Base-by-base conservation (phyloP, 495 filamentous ascomycete species). In the Penicillium psychrofluorescens region DNA sequence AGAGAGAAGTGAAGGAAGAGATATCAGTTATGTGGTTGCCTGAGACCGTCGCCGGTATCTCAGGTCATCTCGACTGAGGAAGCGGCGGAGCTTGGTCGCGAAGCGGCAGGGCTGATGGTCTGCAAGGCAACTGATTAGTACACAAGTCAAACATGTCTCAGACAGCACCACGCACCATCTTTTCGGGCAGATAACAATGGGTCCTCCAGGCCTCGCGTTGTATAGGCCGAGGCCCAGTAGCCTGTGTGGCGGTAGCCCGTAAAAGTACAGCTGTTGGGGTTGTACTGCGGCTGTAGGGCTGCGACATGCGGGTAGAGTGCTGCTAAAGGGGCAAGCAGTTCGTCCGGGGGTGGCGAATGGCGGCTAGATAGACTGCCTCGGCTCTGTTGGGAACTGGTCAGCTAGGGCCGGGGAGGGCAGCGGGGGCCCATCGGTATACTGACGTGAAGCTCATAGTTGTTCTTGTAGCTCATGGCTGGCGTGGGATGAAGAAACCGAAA, bases 361-460 rank as follows among this genome's bases (percentile, higher is more conserved):
- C 53, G 45, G 38, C 52, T 53, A n/a, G 59, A 55, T 16, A 61
- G 43, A 45, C 53, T 54, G 6, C 46, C 50, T 50, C 64, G 55
- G 55, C 39, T 46, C 41, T 56, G 30, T 22, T 22, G 22, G 2
- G 22, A 22, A 4, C 22, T 22, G 22, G 22, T 22, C 22, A 22
- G 22, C 22, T 22, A 22, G 22, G 22, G 22, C 22, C 34, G 12
- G 11, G 15, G 6, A 11, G 12, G 29, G 9, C 22, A 16, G 31
- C 13, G 27, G 35, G 14, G 4, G n/a, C n/a, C 29, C 11, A 16
- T 29, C 30, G 39, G 27, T 14, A 10, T 28, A 63, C 63, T 57
- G 47, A 66, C 61, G 43, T 68, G 66, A 36, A 65, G 59, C 41
- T 72, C 66, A 46, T 70, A 72, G 58, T 72, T 72, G 48, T 58